Evolutionary conservation across 2,329 filamentous ascomycete genomes (phyloP), one percentile per base, ranked within the genome.

Genomic region (Phaeosphaeria sp.): DNA sequence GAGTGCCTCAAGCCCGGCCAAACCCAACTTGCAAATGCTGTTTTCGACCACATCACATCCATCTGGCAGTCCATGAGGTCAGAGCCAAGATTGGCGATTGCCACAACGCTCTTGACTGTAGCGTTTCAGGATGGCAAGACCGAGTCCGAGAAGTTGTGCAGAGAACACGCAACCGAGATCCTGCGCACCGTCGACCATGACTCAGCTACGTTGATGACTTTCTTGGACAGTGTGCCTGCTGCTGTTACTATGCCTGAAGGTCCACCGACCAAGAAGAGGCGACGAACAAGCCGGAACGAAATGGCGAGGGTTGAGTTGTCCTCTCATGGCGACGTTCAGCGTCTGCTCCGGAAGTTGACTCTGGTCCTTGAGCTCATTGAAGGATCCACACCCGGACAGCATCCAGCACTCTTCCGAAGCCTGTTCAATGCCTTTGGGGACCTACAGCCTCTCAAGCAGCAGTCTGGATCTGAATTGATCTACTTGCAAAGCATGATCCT

Each of bases 331-430:
- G 88, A 91, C 69, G 78, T 93, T 27, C 86, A 86, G 63, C 83
- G 84, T 48, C 85, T 89, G 6, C 84, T 97, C 61, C 87, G 87
- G 66, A 90, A 90, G 67, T 86, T 94, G 53, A 97, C 93, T 0
- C 88, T 97, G 71, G 91, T 97, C 11, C 82, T 98, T 39, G 93
- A 98, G 74, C 80, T 98, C 24, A 86, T 98, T 17, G 93, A 98
- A 72, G 87, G 86, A 49, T 94, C 93, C 2, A 85, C 87, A 46
- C 90, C 92, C 0, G 88, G 88, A 55, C 84, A 87, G 27, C 91
- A 96, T 73, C 87, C 91, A 0, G 87, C 91, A 69, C 82, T 99
- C 40, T 83, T 97, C 6, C 87, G 88, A 57, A 87, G 87, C 25
- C 82, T 99, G 3, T 99, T 98, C 79, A 88, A 89, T 55, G 86